Conservation (phyloP, 2,329 filamentous ascomycete species). For the Cucurbitaria berberidis region DNA sequence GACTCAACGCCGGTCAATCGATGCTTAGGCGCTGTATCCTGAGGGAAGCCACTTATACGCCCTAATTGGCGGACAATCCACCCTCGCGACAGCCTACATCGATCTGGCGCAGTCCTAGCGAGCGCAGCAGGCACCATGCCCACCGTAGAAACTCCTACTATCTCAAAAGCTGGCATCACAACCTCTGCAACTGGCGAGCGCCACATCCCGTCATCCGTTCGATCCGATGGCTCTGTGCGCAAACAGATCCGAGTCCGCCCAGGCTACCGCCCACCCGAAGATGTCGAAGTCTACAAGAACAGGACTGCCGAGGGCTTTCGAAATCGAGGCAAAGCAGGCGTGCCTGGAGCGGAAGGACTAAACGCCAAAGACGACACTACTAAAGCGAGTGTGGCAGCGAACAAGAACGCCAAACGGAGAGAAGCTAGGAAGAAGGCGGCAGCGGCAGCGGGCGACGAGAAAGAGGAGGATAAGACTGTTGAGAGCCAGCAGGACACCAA, state of each 20-base stretch:
- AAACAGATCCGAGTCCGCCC: slow-evolving; percentile 94
- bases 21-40: neutral
- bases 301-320: slow-evolving; percentile 85
- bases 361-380: slow-evolving; percentile 56
- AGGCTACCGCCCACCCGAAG: slow-evolving; percentile 91
- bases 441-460: slow-evolving; percentile 51
- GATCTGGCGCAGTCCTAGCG: slow-evolving; percentile 4
- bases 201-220: slow-evolving; percentile 84
- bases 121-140: slow-evolving; percentile 32
- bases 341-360: slow-evolving; percentile 73
- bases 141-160: slow-evolving; percentile 34
- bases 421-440: slow-evolving; percentile 68
- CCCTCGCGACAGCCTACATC: slow-evolving; percentile 1
- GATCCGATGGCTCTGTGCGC: slow-evolving; percentile 87
- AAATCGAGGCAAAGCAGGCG: slow-evolving; percentile 70
- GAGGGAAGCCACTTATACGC: neutral
- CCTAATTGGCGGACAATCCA: slow-evolving; percentile 1
- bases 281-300: slow-evolving; percentile 96
- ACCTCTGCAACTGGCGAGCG: slow-evolving; percentile 78
- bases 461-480: slow-evolving; percentile 56
- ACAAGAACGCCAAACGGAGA: slow-evolving; percentile 85
- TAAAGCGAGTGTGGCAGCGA: slow-evolving; percentile 60
- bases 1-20: neutral
- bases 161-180: slow-evolving; percentile 64
- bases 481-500: slow-evolving; percentile 25